A percentile compares a stretch with the other conserved stretches of the same genome.
These are phyloP conservation scores for Boletus tylopilopsis DNA, from an alignment of 768 basidiomycete genomes.

Conservation along the genomic window DNA sequence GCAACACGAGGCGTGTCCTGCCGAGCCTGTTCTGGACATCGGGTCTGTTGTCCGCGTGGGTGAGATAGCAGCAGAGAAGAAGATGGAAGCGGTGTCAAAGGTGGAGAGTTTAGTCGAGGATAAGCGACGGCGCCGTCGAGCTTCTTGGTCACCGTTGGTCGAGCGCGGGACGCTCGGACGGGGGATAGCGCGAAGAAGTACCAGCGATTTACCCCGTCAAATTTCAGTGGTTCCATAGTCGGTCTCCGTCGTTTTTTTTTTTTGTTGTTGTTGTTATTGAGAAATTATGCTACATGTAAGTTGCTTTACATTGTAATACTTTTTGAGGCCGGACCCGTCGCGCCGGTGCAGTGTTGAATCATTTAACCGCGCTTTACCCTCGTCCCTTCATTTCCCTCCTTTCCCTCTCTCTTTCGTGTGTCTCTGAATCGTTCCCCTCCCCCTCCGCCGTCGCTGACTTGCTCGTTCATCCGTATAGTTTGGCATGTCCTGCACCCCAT, in stretches of 20 bases:
- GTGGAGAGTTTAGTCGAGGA: constrained; percentile 5
- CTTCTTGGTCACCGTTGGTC: constrained; percentile 24
- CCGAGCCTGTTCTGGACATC: constrained; percentile 19
- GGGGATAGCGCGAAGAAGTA: constrained; percentile 19
- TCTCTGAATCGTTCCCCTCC: not conserved
- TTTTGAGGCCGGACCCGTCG: too few species aligned
- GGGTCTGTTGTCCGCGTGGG: constrained; percentile 23
- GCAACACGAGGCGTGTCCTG: constrained; percentile 4
- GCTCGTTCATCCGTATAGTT: not conserved
- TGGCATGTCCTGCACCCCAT: constrained; percentile 37
- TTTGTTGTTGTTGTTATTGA: too few species aligned
- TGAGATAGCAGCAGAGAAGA: constrained; percentile 1
- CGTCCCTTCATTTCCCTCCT: not conserved
- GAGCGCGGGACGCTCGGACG: constrained; percentile 20
- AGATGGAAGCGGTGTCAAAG: not conserved
- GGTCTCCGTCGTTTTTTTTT: not conserved
- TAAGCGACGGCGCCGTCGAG: constrained; percentile 15
- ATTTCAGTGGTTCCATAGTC: constrained; percentile 75
- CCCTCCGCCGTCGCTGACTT: not conserved
- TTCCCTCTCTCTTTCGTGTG: not conserved
- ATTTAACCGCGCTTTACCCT: too few species aligned
- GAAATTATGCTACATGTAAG: too few species aligned
- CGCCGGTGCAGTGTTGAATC: too few species aligned
- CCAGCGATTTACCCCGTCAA: constrained; percentile 15
- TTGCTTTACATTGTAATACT: too few species aligned